A percentile compares a stretch with the other conserved stretches of the same genome.
Conservation (phyloP, 2,329 filamentous ascomycete species). For the Huntiella decipiens region DNA sequence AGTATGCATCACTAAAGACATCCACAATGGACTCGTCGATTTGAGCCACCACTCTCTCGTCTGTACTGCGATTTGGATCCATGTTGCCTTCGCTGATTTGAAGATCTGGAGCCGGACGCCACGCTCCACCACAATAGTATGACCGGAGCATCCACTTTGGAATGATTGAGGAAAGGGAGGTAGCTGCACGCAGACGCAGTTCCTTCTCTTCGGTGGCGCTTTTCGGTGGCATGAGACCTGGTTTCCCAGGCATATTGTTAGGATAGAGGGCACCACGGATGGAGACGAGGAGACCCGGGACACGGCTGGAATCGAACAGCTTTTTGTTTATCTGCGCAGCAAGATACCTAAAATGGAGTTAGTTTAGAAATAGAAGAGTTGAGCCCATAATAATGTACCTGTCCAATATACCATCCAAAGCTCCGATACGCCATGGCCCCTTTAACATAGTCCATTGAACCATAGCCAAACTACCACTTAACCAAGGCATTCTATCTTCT, state of each 20-base stretch:
- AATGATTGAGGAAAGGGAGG: slow-evolving; percentile 31
- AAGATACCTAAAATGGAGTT: slow-evolving; percentile 28
- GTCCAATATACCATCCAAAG: slow-evolving; percentile 62
- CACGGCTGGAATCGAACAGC: slow-evolving; percentile 42
- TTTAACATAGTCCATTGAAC: slow-evolving; percentile 53
- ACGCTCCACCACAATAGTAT: slow-evolving; percentile 27
- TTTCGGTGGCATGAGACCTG: slow-evolving; percentile 39
- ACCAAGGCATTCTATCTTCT: slow-evolving; percentile 75
- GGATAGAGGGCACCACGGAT: slow-evolving; percentile 70
- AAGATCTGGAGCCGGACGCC: slow-evolving; percentile 13
- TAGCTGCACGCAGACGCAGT: slow-evolving; percentile 49
- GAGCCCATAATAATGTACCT: slow-evolving; percentile 46
- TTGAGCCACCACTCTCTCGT: slow-evolving; percentile 34
- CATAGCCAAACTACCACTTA: slow-evolving; percentile 56
- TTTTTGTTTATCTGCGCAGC: slow-evolving; percentile 36
- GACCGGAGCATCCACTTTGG: slow-evolving; percentile 28
- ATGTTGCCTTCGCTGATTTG: slow-evolving; percentile 13
- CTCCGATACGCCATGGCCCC: slow-evolving; percentile 58
- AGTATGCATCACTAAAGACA: slow-evolving; percentile 62
- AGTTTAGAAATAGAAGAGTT: not conserved
- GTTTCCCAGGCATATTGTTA: slow-evolving; percentile 54
- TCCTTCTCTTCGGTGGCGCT: slow-evolving; percentile 38
- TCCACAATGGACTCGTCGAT: slow-evolving; percentile 49
- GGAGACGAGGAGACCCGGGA: slow-evolving; percentile 49
- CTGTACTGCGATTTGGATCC: slow-evolving; percentile 18